Base-by-base conservation (phyloP, 306 rosid species). In the Corylus heterophylla region DNA sequence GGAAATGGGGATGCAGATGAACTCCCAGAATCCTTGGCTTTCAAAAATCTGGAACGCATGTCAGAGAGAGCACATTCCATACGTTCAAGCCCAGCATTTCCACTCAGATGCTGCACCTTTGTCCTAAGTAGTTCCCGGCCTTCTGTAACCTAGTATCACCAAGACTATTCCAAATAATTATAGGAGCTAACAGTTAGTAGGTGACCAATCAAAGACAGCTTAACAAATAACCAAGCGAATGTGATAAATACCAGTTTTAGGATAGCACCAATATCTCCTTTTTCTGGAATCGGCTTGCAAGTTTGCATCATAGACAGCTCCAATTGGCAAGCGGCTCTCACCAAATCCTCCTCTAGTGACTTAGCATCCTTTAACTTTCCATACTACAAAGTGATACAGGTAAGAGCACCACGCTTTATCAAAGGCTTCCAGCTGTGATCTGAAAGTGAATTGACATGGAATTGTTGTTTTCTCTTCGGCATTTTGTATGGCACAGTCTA, bases 361-460 rank as follows among this genome's bases (percentile, higher is more conserved):
- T 70, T 81, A 2, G 89, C 91, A 85, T 85, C 91, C 82, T 85
- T 48, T 83, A 56, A 83, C 82, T 78, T 88, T 88, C 91, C 91
- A 88, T 0, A 62, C 85, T 55, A 84, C 91, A 77, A 88, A 88
- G 77, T 78, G 80, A 73, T 85, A 80, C 62, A 88, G 70, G 72
- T 88, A 88, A 35, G 84, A 78, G 79, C 89, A 85, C 91, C 91
- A 88, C 25, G 89, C 89, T 80, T 80, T 83, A 81, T 88, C 89
- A 54, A 88, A 88, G 52, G 83, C 84, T 27, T 54, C 85, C 62
- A 88, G 84, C 84, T 88, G 91, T 75, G 83, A 80, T 54, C 87
- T 79, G 78, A 88, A 85, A 37, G 89, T 83, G 50, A 59, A 78
- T 12, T 69, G 86, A 73, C 79, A 78, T 8, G 85, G 66, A 16